Conservation (phyloP, 352 stramenopile species). For the Pythium folliculosum region DNA sequence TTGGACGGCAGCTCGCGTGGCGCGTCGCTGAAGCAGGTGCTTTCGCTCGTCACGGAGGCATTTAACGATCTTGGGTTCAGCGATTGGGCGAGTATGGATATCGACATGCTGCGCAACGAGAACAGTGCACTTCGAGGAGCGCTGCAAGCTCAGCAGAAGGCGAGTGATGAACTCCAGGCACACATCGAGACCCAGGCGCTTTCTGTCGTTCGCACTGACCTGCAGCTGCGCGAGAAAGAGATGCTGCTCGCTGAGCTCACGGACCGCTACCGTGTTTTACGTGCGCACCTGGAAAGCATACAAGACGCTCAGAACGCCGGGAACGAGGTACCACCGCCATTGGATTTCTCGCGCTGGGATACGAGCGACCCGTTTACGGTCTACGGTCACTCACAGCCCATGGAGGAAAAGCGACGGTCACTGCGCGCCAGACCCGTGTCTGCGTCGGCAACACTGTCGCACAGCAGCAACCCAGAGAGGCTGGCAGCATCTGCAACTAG, state of each 20-base stretch:
- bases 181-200: conserved; percentile 35
- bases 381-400: conserved; percentile 47
- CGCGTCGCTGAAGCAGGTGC: conserved; percentile 16
- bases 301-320: conserved; percentile 8
- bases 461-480: neutral
- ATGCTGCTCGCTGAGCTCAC: conserved; percentile 54
- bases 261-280: conserved; percentile 43
- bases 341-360: conserved; percentile 20
- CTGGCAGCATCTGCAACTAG: neutral
- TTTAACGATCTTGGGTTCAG: conserved; percentile 54
- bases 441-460: conserved; percentile 21
- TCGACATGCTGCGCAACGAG: conserved; percentile 40
- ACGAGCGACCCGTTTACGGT: conserved; percentile 46
- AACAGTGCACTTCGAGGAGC: conserved; percentile 28
- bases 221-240: conserved; percentile 62
- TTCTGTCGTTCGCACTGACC: conserved; percentile 37
- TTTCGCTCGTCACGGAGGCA: conserved; percentile 37
- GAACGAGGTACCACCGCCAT: neutral
- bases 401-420: conserved; percentile 31
- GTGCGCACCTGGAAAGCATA: conserved; percentile 15
- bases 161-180: conserved; percentile 12
- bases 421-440: conserved; percentile 31
- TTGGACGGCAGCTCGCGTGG: neutral
- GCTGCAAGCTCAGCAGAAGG: conserved; percentile 28
- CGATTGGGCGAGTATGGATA: conserved; percentile 50